A percentile compares a stretch with the other conserved stretches of the same genome.
Evolutionary conservation across 2,329 filamentous ascomycete genomes (phyloP).

Genomic region (Huntiella bhutanensis): DNA sequence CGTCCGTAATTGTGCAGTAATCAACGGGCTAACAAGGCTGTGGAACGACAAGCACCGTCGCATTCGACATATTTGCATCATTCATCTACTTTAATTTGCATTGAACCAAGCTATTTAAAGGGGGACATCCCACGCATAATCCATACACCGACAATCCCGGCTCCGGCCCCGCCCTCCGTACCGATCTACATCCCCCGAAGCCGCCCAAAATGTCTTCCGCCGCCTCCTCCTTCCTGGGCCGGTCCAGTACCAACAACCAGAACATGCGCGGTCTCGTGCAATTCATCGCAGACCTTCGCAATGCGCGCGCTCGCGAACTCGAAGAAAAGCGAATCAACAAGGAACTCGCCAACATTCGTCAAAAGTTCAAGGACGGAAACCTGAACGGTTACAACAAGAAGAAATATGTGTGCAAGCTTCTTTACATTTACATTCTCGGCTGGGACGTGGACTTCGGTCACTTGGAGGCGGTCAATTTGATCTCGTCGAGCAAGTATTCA

Average conservation of each 20-base stretch:
- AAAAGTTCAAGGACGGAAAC: slow-evolving; percentile 94
- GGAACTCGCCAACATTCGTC: slow-evolving; percentile 90
- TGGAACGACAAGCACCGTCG: too few species aligned
- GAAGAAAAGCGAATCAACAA: slow-evolving; percentile 99
- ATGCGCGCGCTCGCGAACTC: slow-evolving; percentile 81
- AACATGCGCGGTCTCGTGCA: slow-evolving; percentile 78
- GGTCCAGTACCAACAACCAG: slow-evolving; percentile 43
- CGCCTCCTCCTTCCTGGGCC: slow-evolving; percentile 44
- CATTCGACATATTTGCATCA: too few species aligned
- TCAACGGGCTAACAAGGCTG: too few species aligned
- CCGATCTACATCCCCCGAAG: not conserved
- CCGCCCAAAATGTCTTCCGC: slow-evolving; percentile 32
- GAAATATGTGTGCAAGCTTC: slow-evolving; percentile 99
- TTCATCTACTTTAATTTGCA: too few species aligned
- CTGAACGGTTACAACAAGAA: slow-evolving; percentile 97
- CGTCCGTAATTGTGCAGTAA: too few species aligned
- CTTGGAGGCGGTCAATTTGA: slow-evolving; percentile 92
- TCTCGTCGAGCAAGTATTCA: slow-evolving; percentile 91
- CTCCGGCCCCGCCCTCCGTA: not conserved
- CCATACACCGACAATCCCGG: too few species aligned
- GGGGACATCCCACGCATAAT: too few species aligned
- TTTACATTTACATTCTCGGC: slow-evolving; percentile 97
- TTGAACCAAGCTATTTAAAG: too few species aligned
- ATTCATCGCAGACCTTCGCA: slow-evolving; percentile 92
- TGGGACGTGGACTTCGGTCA: slow-evolving; percentile 99